A percentile compares a stretch with the other conserved stretches of the same genome.
phyloP scores from a whole-genome alignment of 176 grass and related monocot species.

The Oryza glaberrima region DNA sequence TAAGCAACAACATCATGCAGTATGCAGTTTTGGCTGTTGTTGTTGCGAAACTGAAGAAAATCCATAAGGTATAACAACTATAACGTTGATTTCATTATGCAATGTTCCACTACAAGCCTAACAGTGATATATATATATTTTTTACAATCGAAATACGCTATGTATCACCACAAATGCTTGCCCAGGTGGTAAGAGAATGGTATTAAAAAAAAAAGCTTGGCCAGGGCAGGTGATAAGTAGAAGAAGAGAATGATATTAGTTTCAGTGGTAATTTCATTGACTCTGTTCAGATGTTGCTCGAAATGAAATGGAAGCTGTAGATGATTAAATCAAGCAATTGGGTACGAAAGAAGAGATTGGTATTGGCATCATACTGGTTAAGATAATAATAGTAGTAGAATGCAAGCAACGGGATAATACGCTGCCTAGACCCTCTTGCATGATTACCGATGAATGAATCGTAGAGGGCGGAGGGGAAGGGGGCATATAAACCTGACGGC shows the following conservation, averaged over 20 bases:
- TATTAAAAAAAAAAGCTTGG: background rate
- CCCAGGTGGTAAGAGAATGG: background rate
- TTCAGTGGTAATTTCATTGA: too few species aligned
- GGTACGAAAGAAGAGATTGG: background rate
- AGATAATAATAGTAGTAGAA: background rate
- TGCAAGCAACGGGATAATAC: background rate
- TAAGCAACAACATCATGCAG: background rate
- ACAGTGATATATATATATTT: too few species aligned
- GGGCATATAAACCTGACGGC: conserved; percentile 55
- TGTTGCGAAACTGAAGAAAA: background rate
- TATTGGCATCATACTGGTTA: background rate
- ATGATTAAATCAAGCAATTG: background rate
- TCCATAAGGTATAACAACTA: background rate
- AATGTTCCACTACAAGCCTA: background rate
- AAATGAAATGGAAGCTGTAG: background rate
- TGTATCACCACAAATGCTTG: background rate
- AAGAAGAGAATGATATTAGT: background rate
- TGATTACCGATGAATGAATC: background rate
- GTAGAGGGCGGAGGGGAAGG: background rate
- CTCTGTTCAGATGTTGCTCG: background rate
- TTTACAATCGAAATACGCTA: too few species aligned
- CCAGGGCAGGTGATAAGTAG: background rate
- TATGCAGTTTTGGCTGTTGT: background rate
- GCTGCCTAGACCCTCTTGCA: background rate
- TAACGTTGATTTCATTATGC: background rate